Percentiles rank a stretch among this genome's conserved stretches.
phyloP scores from a whole-genome alignment of 768 basidiomycete genomes.

The Mycena vulgaris region DNA sequence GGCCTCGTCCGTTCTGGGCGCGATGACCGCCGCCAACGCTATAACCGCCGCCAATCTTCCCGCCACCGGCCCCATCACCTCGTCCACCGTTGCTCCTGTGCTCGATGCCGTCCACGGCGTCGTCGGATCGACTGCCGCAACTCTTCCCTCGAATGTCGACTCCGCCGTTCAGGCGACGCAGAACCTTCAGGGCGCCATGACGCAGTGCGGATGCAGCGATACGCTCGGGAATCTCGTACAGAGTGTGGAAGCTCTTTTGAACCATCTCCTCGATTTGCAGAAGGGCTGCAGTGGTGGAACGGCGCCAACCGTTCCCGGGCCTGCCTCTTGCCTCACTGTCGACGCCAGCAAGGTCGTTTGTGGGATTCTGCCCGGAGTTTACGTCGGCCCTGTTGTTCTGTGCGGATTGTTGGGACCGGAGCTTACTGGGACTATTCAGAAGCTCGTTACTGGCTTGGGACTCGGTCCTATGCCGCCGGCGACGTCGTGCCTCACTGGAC shows the following conservation, averaged over 20 bases:
- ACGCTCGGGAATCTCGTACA: background rate
- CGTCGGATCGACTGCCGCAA: background rate
- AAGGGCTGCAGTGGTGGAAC: background rate
- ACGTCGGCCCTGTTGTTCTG: slow-evolving; percentile 3
- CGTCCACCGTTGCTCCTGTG: background rate
- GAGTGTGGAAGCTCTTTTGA: background rate
- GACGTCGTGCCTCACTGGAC: background rate
- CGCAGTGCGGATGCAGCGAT: background rate
- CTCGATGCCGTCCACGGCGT: background rate
- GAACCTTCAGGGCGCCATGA: background rate
- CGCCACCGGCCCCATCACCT: background rate
- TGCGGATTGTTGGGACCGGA: slow-evolving; percentile 12
- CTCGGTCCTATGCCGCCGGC: background rate
- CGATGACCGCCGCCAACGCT: background rate
- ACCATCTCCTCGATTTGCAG: background rate
- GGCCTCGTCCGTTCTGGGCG: background rate
- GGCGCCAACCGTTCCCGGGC: slow-evolving; percentile 18
- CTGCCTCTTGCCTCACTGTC: slow-evolving; percentile 12
- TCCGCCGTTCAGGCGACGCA: background rate
- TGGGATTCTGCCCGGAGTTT: background rate
- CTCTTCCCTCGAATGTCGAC: background rate
- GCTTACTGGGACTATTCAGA: background rate
- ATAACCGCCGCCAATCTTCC: background rate
- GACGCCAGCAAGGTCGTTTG: background rate
- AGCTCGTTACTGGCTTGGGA: slow-evolving; percentile 4